Percentiles rank a stretch among this genome's conserved stretches.
phyloP scores from a whole-genome alignment of 805 yeast species.

The Kodamaea neixiangensis region DNA sequence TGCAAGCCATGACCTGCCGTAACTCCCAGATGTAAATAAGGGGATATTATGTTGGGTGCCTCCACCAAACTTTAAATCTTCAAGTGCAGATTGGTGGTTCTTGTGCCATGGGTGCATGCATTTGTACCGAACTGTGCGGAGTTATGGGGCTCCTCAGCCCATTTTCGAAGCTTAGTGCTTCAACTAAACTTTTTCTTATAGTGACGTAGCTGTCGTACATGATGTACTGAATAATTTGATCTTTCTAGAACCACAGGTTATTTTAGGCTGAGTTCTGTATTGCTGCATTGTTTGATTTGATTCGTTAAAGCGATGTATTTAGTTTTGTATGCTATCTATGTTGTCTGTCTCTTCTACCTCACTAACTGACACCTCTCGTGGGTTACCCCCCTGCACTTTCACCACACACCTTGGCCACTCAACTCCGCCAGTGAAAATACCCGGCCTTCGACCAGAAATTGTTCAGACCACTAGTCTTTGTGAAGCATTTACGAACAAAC shows the following conservation, averaged over 20 bases:
- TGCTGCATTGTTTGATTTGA: too few species aligned
- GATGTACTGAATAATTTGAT: background rate
- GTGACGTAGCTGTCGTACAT: background rate
- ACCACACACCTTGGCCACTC: too few species aligned
- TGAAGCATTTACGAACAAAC: background rate
- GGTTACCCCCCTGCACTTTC: too few species aligned
- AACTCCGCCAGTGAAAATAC: too few species aligned
- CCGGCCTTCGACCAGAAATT: too few species aligned
- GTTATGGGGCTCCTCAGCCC: slow-evolving; percentile 1
- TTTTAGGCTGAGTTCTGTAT: too few species aligned
- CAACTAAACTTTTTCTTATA: background rate
- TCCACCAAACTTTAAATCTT: background rate
- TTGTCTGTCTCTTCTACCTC: too few species aligned
- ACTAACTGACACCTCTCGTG: too few species aligned
- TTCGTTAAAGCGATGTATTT: too few species aligned
- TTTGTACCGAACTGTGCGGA: background rate
- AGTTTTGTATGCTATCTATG: too few species aligned
- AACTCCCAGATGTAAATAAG: background rate
- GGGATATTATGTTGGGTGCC: background rate
- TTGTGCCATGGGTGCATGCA: background rate
- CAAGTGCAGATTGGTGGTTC: background rate
- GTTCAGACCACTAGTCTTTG: background rate
- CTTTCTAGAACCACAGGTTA: background rate
- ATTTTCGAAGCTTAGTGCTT: background rate
- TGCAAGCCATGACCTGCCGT: background rate